These are phyloP conservation scores for Phaseolus lunatus DNA, from an alignment of 306 rosid genomes.

Conservation along the genomic window DNA sequence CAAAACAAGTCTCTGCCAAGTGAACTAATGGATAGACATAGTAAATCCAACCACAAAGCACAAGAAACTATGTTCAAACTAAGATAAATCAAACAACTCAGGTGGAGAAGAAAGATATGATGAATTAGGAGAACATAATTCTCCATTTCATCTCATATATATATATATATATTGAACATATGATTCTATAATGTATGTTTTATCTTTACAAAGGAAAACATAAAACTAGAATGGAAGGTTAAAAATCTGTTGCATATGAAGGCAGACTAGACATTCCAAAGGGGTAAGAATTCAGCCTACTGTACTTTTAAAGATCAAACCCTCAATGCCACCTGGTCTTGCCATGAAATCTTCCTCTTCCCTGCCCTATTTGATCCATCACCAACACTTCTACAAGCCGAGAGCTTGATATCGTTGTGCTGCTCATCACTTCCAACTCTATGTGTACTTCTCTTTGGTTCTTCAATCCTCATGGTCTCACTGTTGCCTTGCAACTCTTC, in stretches of 20 bases:
- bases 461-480: constrained; percentile 63
- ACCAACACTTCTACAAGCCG: constrained; percentile 72
- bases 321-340: constrained; percentile 93
- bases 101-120: constrained; percentile 34
- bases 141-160: constrained; percentile 52
- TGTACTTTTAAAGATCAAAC: constrained; percentile 61
- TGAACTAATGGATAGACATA: background rate
- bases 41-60: background rate
- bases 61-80: background rate
- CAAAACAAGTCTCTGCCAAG: background rate
- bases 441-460: constrained; percentile 70
- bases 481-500: constrained; percentile 71
- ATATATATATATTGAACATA: constrained; percentile 49
- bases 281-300: constrained; percentile 35
- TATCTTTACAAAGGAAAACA: constrained; percentile 62
- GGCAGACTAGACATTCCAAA: constrained; percentile 49
- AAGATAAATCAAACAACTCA: constrained; percentile 13
- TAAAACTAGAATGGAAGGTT: constrained; percentile 42
- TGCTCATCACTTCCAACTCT: constrained; percentile 70
- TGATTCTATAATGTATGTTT: constrained; percentile 46
- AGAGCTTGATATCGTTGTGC: constrained; percentile 71
- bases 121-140: constrained; percentile 48
- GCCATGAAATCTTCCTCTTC: constrained; percentile 99
- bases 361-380: constrained; percentile 76
- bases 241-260: constrained; percentile 44